Conservation (phyloP, 202 grass and related monocot genomes). For the Sporobolus alterniflorus region DNA sequence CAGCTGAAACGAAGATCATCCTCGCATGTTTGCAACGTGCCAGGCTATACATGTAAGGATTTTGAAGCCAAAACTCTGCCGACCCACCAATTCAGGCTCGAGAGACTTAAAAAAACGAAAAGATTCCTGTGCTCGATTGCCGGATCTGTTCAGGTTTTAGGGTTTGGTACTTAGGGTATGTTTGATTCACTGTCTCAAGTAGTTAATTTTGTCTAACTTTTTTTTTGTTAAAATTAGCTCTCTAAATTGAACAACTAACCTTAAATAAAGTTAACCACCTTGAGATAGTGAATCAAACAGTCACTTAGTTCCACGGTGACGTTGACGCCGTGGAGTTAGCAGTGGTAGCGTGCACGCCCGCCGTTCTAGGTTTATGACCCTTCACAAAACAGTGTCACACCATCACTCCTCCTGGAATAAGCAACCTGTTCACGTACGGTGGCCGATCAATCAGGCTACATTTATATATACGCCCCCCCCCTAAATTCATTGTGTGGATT, state of each 20-base stretch:
- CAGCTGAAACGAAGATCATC: not conserved
- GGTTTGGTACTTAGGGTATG: too few relatives aligned
- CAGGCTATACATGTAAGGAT: not conserved
- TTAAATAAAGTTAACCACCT: too few relatives aligned
- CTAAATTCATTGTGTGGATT: not conserved
- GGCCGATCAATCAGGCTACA: too few relatives aligned
- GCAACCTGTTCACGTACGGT: not conserved
- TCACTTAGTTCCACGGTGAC: not conserved
- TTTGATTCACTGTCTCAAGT: too few relatives aligned
- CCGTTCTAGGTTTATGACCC: not conserved
- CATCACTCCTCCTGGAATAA: not conserved
- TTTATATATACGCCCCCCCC: too few relatives aligned
- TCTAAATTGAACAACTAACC: too few relatives aligned
- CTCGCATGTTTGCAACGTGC: constrained; percentile 37
- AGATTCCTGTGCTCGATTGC: not conserved
- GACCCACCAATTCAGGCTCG: not conserved
- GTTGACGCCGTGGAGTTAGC: not conserved
- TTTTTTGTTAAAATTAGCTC: too few relatives aligned
- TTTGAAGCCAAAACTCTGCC: too few relatives aligned
- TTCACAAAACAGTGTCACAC: not conserved
- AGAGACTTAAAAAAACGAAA: not conserved
- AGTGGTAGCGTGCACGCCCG: constrained; percentile 21
- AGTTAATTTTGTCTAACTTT: too few relatives aligned
- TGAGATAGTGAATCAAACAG: too few relatives aligned
- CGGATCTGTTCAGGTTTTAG: not conserved